phyloP scores from a whole-genome alignment of 2,329 filamentous ascomycete species.

The Arachnopeziza araneosa region DNA sequence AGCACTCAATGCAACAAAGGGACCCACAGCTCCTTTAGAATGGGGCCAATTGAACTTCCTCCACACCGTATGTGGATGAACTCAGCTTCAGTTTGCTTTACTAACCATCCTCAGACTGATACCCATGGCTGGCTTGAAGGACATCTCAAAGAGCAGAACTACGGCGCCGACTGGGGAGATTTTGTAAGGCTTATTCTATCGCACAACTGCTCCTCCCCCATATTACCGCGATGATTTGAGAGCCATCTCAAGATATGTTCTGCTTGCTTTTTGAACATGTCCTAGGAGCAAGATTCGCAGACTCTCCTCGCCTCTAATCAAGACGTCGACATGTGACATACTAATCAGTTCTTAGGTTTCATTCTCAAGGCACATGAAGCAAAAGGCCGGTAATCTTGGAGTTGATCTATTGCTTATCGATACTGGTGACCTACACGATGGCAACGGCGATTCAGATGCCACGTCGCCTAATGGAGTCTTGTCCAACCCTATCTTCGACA shows the following conservation, averaged over 20 bases:
- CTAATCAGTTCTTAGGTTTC: slow-evolving; percentile 45
- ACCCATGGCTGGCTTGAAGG: slow-evolving; percentile 76
- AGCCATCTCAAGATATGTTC: too few relatives aligned
- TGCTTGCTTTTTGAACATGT: too few relatives aligned
- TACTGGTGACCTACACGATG: slow-evolving; percentile 82
- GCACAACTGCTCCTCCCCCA: too few relatives aligned
- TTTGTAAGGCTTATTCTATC: slow-evolving; percentile 43
- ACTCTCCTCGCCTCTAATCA: too few relatives aligned
- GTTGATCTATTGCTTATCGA: slow-evolving; percentile 81
- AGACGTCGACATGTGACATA: too few relatives aligned
- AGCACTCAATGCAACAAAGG: slow-evolving; percentile 37
- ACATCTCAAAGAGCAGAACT: slow-evolving; percentile 83
- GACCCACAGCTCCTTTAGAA: slow-evolving; percentile 33
- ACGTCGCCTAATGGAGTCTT: slow-evolving; percentile 83
- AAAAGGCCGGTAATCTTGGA: slow-evolving; percentile 69
- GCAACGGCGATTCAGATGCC: slow-evolving; percentile 87
- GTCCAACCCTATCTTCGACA: slow-evolving; percentile 76
- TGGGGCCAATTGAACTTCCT: slow-evolving; percentile 28
- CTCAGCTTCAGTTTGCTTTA: not conserved
- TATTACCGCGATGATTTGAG: too few relatives aligned
- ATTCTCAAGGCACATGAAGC: slow-evolving; percentile 75
- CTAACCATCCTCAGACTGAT: slow-evolving; percentile 19
- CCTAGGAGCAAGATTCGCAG: too few relatives aligned
- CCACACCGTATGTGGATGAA: slow-evolving; percentile 19
- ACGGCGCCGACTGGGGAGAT: slow-evolving; percentile 96